phyloP scores from a whole-genome alignment of 345 rosid genomes.

The Pugionium dolabratum region DNA sequence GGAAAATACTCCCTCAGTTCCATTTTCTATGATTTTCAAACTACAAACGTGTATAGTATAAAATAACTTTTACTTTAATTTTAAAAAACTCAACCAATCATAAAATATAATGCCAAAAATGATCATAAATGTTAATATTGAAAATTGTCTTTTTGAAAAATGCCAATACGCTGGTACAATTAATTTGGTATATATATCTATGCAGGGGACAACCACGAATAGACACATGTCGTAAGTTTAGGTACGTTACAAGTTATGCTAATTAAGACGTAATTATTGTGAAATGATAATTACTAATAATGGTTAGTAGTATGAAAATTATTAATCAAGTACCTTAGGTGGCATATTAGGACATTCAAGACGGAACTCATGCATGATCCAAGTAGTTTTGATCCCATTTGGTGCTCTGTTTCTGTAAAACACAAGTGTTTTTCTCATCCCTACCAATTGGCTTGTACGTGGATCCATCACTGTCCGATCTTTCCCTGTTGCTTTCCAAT shows the following conservation, averaged over 20 bases:
- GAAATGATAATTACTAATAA: slow-evolving; percentile 33
- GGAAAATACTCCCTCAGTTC: neutral
- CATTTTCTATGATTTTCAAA: neutral
- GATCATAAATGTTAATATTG: too few species aligned
- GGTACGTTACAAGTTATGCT: slow-evolving; percentile 30
- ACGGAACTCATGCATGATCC: slow-evolving; percentile 99
- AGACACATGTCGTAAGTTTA: slow-evolving; percentile 34
- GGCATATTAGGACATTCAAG: slow-evolving; percentile 88
- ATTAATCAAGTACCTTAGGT: slow-evolving; percentile 65
- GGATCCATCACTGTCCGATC: slow-evolving; percentile 87
- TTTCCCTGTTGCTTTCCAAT: slow-evolving; percentile 99
- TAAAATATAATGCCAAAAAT: too few species aligned
- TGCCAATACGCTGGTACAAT: slow-evolving; percentile 1
- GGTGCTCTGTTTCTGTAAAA: slow-evolving; percentile 92
- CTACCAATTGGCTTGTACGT: slow-evolving; percentile 58
- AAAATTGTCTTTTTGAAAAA: neutral
- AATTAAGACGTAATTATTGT: slow-evolving; percentile 27
- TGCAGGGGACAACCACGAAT: slow-evolving; percentile 26
- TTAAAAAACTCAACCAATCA: too few species aligned
- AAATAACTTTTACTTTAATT: too few species aligned
- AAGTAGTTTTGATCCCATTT: slow-evolving; percentile 86
- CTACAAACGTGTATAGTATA: too few species aligned
- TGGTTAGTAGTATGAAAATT: slow-evolving; percentile 31
- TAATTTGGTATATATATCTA: slow-evolving; percentile 29
- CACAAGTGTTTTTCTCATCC: slow-evolving; percentile 97